Conservation (phyloP, 2,329 filamentous ascomycete species). For the Davidsoniella eucalypti region DNA sequence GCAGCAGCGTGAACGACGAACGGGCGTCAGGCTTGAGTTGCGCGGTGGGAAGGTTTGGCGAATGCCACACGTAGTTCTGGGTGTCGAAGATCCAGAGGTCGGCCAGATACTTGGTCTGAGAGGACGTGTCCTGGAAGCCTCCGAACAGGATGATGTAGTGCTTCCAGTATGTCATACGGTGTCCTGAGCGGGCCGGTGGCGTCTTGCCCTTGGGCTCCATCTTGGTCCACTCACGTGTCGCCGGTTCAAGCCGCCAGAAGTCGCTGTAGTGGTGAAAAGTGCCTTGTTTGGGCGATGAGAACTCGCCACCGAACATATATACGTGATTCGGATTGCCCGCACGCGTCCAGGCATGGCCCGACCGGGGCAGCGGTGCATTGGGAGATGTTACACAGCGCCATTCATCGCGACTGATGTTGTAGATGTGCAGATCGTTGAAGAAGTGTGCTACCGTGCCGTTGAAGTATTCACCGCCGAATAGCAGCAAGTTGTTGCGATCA, state of each 20-base stretch:
- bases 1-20: slow-evolving; percentile 81
- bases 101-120: slow-evolving; percentile 82
- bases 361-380: slow-evolving; percentile 78
- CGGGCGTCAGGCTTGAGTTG: slow-evolving; percentile 79
- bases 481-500: slow-evolving; percentile 71
- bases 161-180: slow-evolving; percentile 94
- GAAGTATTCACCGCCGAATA: slow-evolving; percentile 93
- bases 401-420: slow-evolving; percentile 68
- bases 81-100: slow-evolving; percentile 97
- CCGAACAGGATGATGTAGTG: slow-evolving; percentile 93
- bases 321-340: slow-evolving; percentile 71
- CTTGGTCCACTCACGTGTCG: slow-evolving; percentile 74
- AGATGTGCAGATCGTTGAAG: slow-evolving; percentile 50
- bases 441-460: slow-evolving; percentile 73
- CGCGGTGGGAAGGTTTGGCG: slow-evolving; percentile 56
- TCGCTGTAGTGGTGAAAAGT: slow-evolving; percentile 99
- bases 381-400: slow-evolving; percentile 85
- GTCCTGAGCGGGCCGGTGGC: slow-evolving; percentile 74
- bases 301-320: slow-evolving; percentile 92
- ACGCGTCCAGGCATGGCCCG: slow-evolving; percentile 87
- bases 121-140: slow-evolving; percentile 92
- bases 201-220: slow-evolving; percentile 64
- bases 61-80: slow-evolving; percentile 68
- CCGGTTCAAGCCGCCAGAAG: slow-evolving; percentile 85
- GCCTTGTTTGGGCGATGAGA: slow-evolving; percentile 89